These are phyloP conservation scores for Suillus spraguei DNA, from an alignment of 768 basidiomycete species.

Conservation along the genomic window DNA sequence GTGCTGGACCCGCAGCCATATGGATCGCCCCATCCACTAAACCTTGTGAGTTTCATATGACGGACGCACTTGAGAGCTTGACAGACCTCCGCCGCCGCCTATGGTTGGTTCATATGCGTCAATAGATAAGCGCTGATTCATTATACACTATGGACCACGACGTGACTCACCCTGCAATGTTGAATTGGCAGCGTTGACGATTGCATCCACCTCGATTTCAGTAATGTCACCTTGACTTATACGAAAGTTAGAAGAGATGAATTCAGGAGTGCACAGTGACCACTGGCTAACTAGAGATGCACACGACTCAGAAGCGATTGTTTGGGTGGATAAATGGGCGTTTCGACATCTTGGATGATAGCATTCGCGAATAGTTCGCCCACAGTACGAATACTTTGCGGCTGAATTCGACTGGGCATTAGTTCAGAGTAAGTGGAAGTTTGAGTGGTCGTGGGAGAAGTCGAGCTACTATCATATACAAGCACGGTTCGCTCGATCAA, in stretches of 20 bases:
- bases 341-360: slow-evolving; percentile 39
- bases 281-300: slow-evolving; percentile 62
- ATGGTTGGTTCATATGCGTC: neutral
- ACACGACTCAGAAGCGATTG: slow-evolving; percentile 52
- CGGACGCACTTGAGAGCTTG: slow-evolving; percentile 2
- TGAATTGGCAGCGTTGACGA: slow-evolving; percentile 84
- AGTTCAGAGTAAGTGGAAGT: slow-evolving; percentile 1
- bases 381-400: slow-evolving; percentile 60
- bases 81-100: slow-evolving; percentile 81
- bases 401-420: slow-evolving; percentile 24
- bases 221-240: slow-evolving; percentile 82
- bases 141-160: slow-evolving; percentile 11
- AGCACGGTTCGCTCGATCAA: neutral
- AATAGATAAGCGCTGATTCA: neutral
- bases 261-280: neutral
- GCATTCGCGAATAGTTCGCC: slow-evolving; percentile 50
- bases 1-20: slow-evolving; percentile 68
- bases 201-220: slow-evolving; percentile 63
- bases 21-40: slow-evolving; percentile 86
- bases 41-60: slow-evolving; percentile 7
- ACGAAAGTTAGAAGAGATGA: neutral
- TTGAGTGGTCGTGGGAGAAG: neutral
- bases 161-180: slow-evolving; percentile 58
- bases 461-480: too few species aligned
- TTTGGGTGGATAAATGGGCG: slow-evolving; percentile 39